phyloP scores from a whole-genome alignment of 768 basidiomycete species.

The Dioszegia crocea region DNA sequence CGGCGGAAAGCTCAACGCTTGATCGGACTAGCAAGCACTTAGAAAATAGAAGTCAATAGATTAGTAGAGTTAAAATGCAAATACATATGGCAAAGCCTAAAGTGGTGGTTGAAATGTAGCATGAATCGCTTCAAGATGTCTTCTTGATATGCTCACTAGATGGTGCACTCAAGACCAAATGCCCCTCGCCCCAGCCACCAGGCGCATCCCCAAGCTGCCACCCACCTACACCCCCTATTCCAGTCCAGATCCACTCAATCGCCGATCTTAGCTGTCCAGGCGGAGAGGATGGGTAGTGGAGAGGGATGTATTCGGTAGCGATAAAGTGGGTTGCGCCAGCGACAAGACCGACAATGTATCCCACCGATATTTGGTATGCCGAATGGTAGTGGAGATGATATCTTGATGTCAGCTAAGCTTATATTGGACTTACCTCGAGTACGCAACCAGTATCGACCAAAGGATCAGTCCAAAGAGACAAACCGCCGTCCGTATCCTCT shows the following conservation, averaged over 20 bases:
- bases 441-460: conserved; percentile 42
- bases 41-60: background rate
- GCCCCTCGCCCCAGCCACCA: conserved; percentile 40
- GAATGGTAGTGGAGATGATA: conserved; percentile 46
- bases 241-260: conserved; percentile 24
- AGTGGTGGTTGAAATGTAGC: too few species aligned
- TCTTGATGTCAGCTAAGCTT: conserved; percentile 11
- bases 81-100: too few species aligned
- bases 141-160: background rate
- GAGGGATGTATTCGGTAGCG: conserved; percentile 31
- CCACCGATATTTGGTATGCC: conserved; percentile 36
- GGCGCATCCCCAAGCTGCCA: conserved; percentile 28
- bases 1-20: conserved; percentile 20
- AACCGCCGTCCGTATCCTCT: conserved; percentile 13
- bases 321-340: conserved; percentile 24
- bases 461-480: conserved; percentile 30
- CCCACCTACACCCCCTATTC: conserved; percentile 34
- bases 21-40: too few species aligned
- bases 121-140: background rate
- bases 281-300: conserved; percentile 23
- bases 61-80: background rate
- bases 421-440: conserved; percentile 32
- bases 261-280: conserved; percentile 10
- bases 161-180: background rate
- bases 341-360: conserved; percentile 26